phyloP scores from a whole-genome alignment of 2,329 filamentous ascomycete species.

The Colletotrichum filicis region DNA sequence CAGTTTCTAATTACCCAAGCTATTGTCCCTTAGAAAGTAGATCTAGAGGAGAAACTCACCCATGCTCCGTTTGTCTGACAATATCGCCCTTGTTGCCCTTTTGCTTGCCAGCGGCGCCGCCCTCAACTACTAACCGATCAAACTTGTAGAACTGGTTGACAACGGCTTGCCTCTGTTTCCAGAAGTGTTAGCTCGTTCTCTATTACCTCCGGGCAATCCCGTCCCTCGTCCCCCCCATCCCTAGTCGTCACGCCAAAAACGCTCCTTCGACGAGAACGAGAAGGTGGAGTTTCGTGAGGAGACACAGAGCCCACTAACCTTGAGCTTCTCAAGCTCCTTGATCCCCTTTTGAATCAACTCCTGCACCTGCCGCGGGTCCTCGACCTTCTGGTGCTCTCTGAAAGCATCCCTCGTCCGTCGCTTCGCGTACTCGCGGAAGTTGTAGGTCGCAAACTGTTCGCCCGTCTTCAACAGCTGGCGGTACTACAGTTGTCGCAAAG shows the following conservation, averaged over 20 bases:
- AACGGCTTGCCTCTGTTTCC: slow-evolving; percentile 85
- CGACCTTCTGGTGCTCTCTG: slow-evolving; percentile 78
- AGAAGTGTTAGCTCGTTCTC: not conserved
- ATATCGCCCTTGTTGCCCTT: slow-evolving; percentile 74
- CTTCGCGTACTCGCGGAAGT: slow-evolving; percentile 96
- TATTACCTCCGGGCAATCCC: not conserved
- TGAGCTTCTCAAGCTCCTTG: slow-evolving; percentile 87
- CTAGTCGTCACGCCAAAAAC: too few species aligned
- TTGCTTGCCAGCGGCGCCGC: slow-evolving; percentile 82
- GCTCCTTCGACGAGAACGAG: too few species aligned
- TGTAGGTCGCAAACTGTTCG: slow-evolving; percentile 90
- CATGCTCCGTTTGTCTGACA: slow-evolving; percentile 81
- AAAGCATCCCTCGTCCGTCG: slow-evolving; percentile 93
- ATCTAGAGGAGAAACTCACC: slow-evolving; percentile 60
- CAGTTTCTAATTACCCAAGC: not conserved
- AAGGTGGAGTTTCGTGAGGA: too few species aligned
- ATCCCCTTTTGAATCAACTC: slow-evolving; percentile 90
- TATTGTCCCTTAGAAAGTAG: not conserved
- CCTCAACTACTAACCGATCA: slow-evolving; percentile 92
- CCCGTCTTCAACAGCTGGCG: slow-evolving; percentile 90
- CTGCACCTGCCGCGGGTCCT: slow-evolving; percentile 82
- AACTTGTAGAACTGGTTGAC: slow-evolving; percentile 96
- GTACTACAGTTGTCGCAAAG: slow-evolving; percentile 67
- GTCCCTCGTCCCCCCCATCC: not conserved
- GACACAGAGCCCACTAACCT: slow-evolving; percentile 66